A percentile compares a stretch with the other conserved stretches of the same genome.
Evolutionary conservation across 805 yeast genomes (phyloP).

Genomic region (Candida nemodendra): DNA sequence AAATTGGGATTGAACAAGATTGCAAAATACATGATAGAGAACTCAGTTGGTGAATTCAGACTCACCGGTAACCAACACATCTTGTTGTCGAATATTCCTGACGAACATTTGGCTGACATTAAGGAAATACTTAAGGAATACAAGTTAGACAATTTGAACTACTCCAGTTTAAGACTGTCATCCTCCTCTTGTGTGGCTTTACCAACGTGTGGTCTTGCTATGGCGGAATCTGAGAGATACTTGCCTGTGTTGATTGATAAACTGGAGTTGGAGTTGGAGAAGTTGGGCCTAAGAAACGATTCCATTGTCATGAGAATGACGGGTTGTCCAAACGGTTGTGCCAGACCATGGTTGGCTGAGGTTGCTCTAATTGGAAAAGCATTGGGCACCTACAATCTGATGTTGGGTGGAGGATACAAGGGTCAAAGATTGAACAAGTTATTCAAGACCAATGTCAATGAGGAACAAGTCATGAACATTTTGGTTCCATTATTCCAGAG

Average conservation of each 20-base stretch:
- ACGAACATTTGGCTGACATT: constrained; percentile 60
- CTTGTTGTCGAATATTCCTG: constrained; percentile 68
- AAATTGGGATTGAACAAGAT: constrained; percentile 80
- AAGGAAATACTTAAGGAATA: constrained; percentile 66
- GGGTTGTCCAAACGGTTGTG: constrained; percentile 98
- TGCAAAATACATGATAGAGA: constrained; percentile 63
- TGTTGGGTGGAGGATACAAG: constrained; percentile 94
- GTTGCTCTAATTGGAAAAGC: constrained; percentile 96
- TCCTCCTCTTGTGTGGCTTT: constrained; percentile 97
- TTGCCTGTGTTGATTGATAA: constrained; percentile 80
- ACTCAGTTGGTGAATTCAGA: constrained; percentile 80
- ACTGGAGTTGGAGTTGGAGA: constrained; percentile 84
- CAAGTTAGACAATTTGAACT: constrained; percentile 79
- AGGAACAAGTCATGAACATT: constrained; percentile 76
- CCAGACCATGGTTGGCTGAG: constrained; percentile 98
- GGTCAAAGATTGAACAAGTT: constrained; percentile 92
- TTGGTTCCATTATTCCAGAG: constrained; percentile 86
- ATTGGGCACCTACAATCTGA: constrained; percentile 83
- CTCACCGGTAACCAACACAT: constrained; percentile 96
- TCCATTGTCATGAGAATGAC: constrained; percentile 97
- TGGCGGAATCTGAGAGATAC: constrained; percentile 97
- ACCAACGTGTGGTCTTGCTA: constrained; percentile 98
- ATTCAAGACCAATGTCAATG: constrained; percentile 83
- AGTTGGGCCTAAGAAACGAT: constrained; percentile 90
- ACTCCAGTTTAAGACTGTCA: constrained; percentile 80